Evolutionary conservation across 352 stramenopile species (phyloP), one percentile per base, ranked within the genome.

Genomic region (Globisporangium spinosum): DNA sequence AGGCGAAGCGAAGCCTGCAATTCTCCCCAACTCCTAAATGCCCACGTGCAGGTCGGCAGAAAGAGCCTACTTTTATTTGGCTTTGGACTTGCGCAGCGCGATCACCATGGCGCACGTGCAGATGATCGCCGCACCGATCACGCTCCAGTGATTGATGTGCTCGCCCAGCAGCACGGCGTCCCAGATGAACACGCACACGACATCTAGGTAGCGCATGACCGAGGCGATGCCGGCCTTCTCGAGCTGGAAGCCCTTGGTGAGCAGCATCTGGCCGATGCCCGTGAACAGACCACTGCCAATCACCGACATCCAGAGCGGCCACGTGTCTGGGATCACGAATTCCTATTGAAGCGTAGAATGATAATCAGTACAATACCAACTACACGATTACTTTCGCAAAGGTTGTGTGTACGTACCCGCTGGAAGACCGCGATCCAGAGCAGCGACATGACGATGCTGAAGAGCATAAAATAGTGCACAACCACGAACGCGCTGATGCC

Each of bases 181-280:
- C 82, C 84, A 93, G 56, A 95, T 75, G 67, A 95, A 95, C 7
- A 92, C 82, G 67, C 77, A 93, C n/a, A 93, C 85, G 8, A 95
- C 85, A 61, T 93, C 87, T 27, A 93, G 57, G 68, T 93, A 93
- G 38, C 87, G 87, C 87, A 93, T 93, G 61, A 93, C 82, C 15
- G 83, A 93, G 15, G 87, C 87, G 34, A 93, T 89, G 13, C 85
- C 85, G n/a, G 83, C 83, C 51, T 93, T 95, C 57, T 93, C 87
- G 6, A 92, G 74, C 70, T 95, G 87, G 60, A 95, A 93, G 6
- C 87, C 87, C 51, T 89, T 87, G 1, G 87, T 95, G 10, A 95
- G 73, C 43, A 89, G 74, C 58, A 91, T 51, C 56, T 93, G 85
- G 1, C 83, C 84, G 3, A 86, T 40, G 25, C 90, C 91, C 23